Base-by-base conservation (phyloP, 1,139 yeast species). In the Meyerozyma carpophila region DNA sequence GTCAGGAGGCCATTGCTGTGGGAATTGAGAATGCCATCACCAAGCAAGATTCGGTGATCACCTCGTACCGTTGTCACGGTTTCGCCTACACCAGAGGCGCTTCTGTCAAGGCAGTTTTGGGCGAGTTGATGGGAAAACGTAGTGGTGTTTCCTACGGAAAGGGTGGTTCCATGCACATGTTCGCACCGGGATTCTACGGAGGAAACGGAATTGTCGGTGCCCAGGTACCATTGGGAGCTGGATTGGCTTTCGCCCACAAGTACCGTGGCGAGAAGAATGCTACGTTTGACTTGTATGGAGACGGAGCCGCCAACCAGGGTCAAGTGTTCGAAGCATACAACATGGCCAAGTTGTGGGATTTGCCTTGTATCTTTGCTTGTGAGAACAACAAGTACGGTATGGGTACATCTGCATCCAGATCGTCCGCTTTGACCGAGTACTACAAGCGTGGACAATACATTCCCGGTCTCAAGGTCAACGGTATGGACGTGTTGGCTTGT, bases 191-290 rank as follows among this genome's bases (percentile, higher is more conserved):
- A 49, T 93, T 93, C 77, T 93, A 85, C 70, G 98, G 98, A 65
- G 98, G 98, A 72, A 93, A 93, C 73, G 98, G 98, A 76, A 93
- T 93, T 68, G 98, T 93, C 44, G 98, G 98, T 66, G 98, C 98
- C 44, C 98, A 93, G 74, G 98, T 93, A 47, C 96, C 98, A 53
- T 79, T 93, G 59, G 98, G 98, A 64, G 88, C 97, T 45, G 98
- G 98, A 57, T 77, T 93, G 54, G 95, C 97, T 10, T 93, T 91
- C 72, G 95, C 98, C 54, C 98, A 93, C 75, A 90, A 90, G 75
- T 93, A 94, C 77, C 79, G 81, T 65, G 82, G 82, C 58, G 90
- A 89, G 61, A 77, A 77, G 53, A 83, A 82, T 57, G 90, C 94
- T 59, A 79, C 94, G 46, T 93, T 91, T 69, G 72, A 95, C 50